Base-by-base conservation (phyloP, 2,329 filamentous ascomycete species). In the Bertia moriformis region DNA sequence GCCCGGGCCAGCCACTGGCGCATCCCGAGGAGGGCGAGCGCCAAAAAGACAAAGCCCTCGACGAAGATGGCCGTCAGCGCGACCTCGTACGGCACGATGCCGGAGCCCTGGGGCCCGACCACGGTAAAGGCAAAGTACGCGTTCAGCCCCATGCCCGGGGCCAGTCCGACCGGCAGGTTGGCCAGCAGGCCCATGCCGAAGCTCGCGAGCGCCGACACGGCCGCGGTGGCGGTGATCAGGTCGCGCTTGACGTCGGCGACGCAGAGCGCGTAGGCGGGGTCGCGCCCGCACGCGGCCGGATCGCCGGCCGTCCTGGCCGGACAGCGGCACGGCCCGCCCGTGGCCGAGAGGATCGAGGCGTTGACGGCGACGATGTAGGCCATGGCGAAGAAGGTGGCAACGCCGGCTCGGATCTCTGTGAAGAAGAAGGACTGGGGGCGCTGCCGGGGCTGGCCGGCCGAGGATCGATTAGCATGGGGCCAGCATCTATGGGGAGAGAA, bases 1-100 rank as follows among this genome's bases (percentile, higher is more conserved):
- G 82, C 78, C 46, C 84, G 76, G 14, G 86, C 86, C 18, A 93
- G 73, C 85, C 85, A 93, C 55, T 93, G 86, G 13, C 86, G 79
- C 62, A 93, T 70, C 27, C 86, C 86, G 39, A 88, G 66, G 24
- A 93, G 55, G 1, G 86, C 86, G 30, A 93, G 69, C 2, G 22
- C 22, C 7, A 27, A 27, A n/a, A 27, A 27, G 22, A 27, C 56
- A 69, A 18, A 75, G 22, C 22, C 72, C 55, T 77, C 72, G 5
- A 74, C 69, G 45, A 77, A 78, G 30, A 78, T 71, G 3, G 72
- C 72, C 2, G 71, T 75, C 39, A 77, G 57, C 29, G 72, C 72
- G 33, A 73, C 59, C 35, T 61, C 50, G 46, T 76, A 78, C 2
- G 71, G 65, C 17, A 78, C 66, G 43, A 69, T 61, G 4, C 71